Evolutionary conservation across 1,284 basidiomycete species (phyloP).

Genomic region (Leccinum subrobustum): DNA sequence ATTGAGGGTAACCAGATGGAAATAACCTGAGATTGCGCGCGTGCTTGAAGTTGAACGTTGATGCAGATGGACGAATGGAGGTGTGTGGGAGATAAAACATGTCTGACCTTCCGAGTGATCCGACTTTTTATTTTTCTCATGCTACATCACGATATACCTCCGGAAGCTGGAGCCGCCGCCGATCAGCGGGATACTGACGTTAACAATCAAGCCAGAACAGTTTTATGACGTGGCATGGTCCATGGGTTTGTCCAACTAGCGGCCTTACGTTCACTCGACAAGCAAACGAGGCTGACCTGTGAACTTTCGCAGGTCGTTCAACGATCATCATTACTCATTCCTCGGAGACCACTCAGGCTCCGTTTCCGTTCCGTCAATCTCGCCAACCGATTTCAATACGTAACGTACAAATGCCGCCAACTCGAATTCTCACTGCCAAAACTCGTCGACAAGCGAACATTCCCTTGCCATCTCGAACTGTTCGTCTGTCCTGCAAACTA

Average conservation of each 20-base stretch:
- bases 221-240: background rate
- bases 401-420: background rate
- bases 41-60: background rate
- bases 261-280: background rate
- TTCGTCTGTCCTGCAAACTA: constrained; percentile 68
- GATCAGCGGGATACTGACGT: background rate
- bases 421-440: constrained; percentile 14
- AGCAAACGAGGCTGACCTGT: background rate
- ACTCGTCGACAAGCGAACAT: constrained; percentile 36
- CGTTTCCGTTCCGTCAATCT: background rate
- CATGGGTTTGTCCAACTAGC: background rate
- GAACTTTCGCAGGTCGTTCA: background rate
- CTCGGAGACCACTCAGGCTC: background rate
- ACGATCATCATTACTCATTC: background rate
- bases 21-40: background rate
- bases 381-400: background rate
- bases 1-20: background rate
- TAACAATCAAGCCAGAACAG: background rate
- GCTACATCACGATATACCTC: background rate
- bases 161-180: background rate
- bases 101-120: background rate
- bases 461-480: constrained; percentile 69
- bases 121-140: background rate
- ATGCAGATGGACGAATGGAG: background rate
- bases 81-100: background rate